Evolutionary conservation across 371 early-diverging fungal species (phyloP), one percentile per base, ranked within the genome.

Genomic region (Circinella minor): DNA sequence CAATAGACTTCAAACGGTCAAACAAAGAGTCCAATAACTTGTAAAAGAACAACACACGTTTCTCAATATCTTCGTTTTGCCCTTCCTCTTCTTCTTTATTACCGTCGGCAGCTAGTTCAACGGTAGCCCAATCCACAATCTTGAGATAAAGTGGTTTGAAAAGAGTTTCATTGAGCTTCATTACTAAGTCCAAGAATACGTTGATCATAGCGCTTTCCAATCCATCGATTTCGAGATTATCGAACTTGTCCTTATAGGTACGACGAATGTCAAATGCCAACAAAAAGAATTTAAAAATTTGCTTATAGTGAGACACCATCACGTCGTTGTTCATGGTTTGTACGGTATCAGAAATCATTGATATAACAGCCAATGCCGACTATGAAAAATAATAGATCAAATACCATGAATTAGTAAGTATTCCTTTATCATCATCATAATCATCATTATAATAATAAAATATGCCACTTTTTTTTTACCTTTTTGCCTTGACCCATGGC

Each of bases 131-230:
- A 59, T 96, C 95, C 51, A 94, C 84, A 20, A 94, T 75, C 82
- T 93, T 93, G 71, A 95, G 85, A 87, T 93, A 97, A 75, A 98
- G 72, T 8, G 97, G 97, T 74, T 92, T 93, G 93, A 98, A 98
- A 66, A 93, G 79, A 4, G 90, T 91, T 77, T 98, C 99, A 81
- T 95, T 97, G 73, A 97, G 81, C 84, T 94, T 94, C 88, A 96
- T 88, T 9, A 95, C 92, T 64, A 96, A 71, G 63, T 89, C 86
- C 79, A 94, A 76, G 74, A 97, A 94, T 10, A 94, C 88, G 11
- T 82, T 75, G 39, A 96, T 86, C 39, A 91, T 80, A 2, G 88
- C 71, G 27, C 81, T 77, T 79, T 97, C 97, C 15, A 94, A 79
- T 7, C 73, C 80, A 46, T 84, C 85, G 15, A 92, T 72, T 9